Evolutionary conservation across 805 yeast species (phyloP).

Genomic region (Suhomyces kilbournensis): DNA sequence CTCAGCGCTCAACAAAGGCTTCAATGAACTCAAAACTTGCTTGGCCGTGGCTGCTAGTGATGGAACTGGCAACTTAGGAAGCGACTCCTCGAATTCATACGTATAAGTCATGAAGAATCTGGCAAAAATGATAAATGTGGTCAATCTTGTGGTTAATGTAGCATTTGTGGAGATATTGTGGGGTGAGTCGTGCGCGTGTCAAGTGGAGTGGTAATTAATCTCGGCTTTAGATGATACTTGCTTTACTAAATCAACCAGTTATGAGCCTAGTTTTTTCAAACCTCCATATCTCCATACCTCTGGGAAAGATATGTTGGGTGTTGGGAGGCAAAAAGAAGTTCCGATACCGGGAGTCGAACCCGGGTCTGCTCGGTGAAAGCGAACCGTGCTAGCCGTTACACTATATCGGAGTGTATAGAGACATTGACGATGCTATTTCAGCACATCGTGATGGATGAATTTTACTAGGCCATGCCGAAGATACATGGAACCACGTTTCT

Average conservation of each 20-base stretch:
- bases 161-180: constrained; percentile 3
- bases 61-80: constrained; percentile 68
- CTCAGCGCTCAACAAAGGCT: constrained; percentile 55
- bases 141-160: background rate
- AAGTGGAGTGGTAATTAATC: background rate
- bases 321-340: constrained; percentile 20
- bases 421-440: too few relatives aligned
- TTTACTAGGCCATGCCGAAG: too few relatives aligned
- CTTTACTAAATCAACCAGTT: background rate
- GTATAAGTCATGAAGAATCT: constrained; percentile 17
- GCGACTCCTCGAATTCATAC: constrained; percentile 36
- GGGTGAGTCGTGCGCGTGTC: background rate
- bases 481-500: too few relatives aligned
- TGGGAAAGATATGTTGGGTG: too few relatives aligned
- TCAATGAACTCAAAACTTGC: constrained; percentile 53
- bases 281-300: too few relatives aligned
- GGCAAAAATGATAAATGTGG: background rate
- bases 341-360: constrained; percentile 89
- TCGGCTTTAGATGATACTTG: background rate
- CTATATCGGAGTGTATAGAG: constrained; percentile 10
- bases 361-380: constrained; percentile 84
- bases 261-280: background rate
- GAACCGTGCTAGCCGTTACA: constrained; percentile 58
- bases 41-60: constrained; percentile 45
- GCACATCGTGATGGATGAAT: too few relatives aligned